A percentile compares a stretch with the other conserved stretches of the same genome.
These are phyloP conservation scores for Huiozyma naganishii DNA, from an alignment of 805 yeast genomes.

Conservation along the genomic window DNA sequence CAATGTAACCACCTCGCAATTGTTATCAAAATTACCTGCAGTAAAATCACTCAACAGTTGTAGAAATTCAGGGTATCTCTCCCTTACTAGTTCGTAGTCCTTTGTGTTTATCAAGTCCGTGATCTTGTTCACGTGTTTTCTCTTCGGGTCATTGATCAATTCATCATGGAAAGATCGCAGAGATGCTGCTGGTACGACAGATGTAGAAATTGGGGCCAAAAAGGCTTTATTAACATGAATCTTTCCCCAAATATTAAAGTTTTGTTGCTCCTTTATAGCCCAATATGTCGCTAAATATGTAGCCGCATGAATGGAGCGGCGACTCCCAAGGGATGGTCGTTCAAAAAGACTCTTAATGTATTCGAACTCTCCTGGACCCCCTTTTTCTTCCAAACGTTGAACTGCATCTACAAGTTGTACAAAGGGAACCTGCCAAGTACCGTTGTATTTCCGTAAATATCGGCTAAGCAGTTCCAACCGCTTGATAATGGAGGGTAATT, in stretches of 20 bases:
- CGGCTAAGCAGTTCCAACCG: constrained; percentile 39
- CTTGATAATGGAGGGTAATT: constrained; percentile 30
- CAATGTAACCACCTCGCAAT: constrained; percentile 35
- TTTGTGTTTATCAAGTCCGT: constrained; percentile 14
- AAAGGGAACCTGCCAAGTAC: constrained; percentile 34
- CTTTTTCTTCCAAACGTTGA: constrained; percentile 22
- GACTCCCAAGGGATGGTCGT: neutral
- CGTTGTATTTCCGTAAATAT: constrained; percentile 30
- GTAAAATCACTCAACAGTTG: constrained; percentile 43
- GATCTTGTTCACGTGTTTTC: constrained; percentile 11
- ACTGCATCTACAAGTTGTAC: constrained; percentile 31
- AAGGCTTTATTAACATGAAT: constrained; percentile 24
- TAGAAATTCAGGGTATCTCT: constrained; percentile 30
- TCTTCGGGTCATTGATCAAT: constrained; percentile 8
- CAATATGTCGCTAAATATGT: constrained; percentile 37
- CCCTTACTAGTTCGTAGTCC: constrained; percentile 2
- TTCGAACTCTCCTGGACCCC: neutral
- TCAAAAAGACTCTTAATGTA: neutral
- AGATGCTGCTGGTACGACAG: constrained; percentile 33
- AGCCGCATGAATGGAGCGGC: constrained; percentile 11
- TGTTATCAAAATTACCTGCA: constrained; percentile 38
- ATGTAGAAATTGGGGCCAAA: constrained; percentile 33
- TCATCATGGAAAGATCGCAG: constrained; percentile 27
- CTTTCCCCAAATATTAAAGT: constrained; percentile 36
- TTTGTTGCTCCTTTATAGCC: constrained; percentile 36